phyloP scores from a whole-genome alignment of 177 flowering plant species.

The Vitis hybrid region DNA sequence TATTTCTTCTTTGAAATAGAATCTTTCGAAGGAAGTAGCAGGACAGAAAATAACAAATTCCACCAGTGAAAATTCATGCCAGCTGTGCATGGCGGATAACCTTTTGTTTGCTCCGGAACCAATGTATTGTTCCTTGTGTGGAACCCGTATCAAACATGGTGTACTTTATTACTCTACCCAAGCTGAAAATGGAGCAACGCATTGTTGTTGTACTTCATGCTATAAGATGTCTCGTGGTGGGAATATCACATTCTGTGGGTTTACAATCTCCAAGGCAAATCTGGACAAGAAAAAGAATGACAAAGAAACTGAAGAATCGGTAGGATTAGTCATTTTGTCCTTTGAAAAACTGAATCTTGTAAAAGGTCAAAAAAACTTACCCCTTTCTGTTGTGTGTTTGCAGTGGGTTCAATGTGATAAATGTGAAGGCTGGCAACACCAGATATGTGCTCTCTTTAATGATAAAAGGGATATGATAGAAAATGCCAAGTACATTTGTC shows the following conservation, averaged over 20 bases:
- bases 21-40: conserved; percentile 16
- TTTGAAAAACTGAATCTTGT: background rate
- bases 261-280: conserved; percentile 28
- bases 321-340: conserved; percentile 19
- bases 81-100: conserved; percentile 39
- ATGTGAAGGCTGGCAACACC: conserved; percentile 76
- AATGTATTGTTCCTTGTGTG: conserved; percentile 50
- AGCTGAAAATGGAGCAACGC: conserved; percentile 15
- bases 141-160: conserved; percentile 31
- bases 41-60: conserved; percentile 7
- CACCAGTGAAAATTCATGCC: conserved; percentile 36
- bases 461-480: conserved; percentile 36
- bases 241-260: conserved; percentile 27
- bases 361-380: background rate
- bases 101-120: conserved; percentile 39
- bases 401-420: conserved; percentile 83
- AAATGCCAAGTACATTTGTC: conserved; percentile 57
- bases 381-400: conserved; percentile 9
- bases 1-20: conserved; percentile 19
- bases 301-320: conserved; percentile 48
- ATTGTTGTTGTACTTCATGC: conserved; percentile 47
- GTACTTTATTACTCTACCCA: conserved; percentile 28
- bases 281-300: conserved; percentile 42
- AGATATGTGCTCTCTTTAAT: conserved; percentile 72
- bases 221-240: conserved; percentile 27